Conservation (phyloP, 2,329 filamentous ascomycete genomes). For the Herpomyces periplanetae region DNA sequence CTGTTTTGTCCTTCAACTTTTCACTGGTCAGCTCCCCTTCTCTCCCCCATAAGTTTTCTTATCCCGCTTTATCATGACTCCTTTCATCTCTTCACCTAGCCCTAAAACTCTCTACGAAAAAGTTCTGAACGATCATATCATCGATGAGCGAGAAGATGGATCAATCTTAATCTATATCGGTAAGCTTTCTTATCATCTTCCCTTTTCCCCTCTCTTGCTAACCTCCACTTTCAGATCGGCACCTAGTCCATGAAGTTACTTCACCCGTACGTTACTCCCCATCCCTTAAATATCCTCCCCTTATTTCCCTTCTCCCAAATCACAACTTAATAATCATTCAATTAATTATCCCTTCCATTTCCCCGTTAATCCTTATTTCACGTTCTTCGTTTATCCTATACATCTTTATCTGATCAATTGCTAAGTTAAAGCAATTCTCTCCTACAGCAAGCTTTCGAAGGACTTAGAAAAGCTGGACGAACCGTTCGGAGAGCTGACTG, state of each 20-base stretch:
- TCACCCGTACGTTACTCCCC: conserved; percentile 25
- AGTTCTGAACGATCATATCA: conserved; percentile 71
- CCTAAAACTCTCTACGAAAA: conserved; percentile 86
- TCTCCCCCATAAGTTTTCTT: too few relatives aligned
- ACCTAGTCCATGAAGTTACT: conserved; percentile 92
- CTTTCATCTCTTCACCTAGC: too few relatives aligned
- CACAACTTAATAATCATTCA: conserved; percentile 1
- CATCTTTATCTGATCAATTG: too few relatives aligned
- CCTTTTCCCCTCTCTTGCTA: conserved; percentile 1
- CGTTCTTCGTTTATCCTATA: too few relatives aligned
- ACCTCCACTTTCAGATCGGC: conserved; percentile 20
- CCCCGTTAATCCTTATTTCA: conserved; percentile 3
- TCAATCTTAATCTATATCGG: conserved; percentile 76
- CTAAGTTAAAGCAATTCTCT: too few relatives aligned
- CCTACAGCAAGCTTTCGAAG: conserved; percentile 67
- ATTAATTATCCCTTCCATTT: conserved; percentile 2
- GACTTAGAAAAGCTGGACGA: conserved; percentile 51
- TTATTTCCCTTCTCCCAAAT: conserved; percentile 1
- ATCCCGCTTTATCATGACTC: too few relatives aligned
- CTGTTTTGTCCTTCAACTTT: too few relatives aligned
- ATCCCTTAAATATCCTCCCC: conserved; percentile 1
- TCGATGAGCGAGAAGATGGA: conserved; percentile 77
- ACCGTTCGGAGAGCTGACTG: conserved; percentile 75
- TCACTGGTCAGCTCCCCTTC: too few relatives aligned
- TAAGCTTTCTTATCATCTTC: conserved; percentile 11